Evolutionary conservation across 1,139 yeast genomes (phyloP).

Genomic region (Pichia sp.): DNA sequence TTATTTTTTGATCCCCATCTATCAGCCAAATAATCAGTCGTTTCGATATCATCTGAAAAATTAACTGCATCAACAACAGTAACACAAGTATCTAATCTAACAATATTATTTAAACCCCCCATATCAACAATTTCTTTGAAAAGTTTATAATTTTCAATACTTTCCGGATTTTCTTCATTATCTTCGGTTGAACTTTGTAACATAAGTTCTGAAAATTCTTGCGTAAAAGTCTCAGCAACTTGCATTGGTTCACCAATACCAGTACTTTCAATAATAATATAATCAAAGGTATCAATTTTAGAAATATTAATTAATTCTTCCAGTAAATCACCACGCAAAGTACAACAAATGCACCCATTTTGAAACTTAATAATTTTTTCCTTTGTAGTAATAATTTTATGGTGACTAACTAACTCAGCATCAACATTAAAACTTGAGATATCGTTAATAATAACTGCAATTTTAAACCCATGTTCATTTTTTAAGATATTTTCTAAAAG

Average conservation of each 20-base stretch:
- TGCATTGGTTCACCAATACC: conserved; percentile 46
- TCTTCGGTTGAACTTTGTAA: conserved; percentile 21
- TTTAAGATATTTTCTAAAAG: conserved; percentile 37
- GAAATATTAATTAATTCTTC: conserved; percentile 38
- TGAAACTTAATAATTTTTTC: conserved; percentile 41
- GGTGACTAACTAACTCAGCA: conserved; percentile 35
- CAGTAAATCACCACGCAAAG: conserved; percentile 39
- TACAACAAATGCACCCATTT: conserved; percentile 45
- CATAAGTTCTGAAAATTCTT: conserved; percentile 34
- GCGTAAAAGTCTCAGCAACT: conserved; percentile 43
- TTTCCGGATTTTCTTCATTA: conserved; percentile 23
- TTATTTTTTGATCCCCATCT: conserved; percentile 32
- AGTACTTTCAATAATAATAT: conserved; percentile 40
- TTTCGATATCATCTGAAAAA: conserved; percentile 36
- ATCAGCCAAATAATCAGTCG: conserved; percentile 38
- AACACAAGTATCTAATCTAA: conserved; percentile 41
- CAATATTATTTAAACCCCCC: conserved; percentile 37
- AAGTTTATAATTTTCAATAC: conserved; percentile 14
- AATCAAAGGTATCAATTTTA: conserved; percentile 32
- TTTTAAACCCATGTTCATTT: conserved; percentile 34
- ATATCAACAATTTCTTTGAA: conserved; percentile 31
- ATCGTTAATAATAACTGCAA: conserved; percentile 43
- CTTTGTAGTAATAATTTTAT: conserved; percentile 36
- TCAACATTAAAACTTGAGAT: conserved; percentile 37
- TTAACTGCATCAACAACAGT: conserved; percentile 40